Evolutionary conservation across 2,329 filamentous ascomycete species (phyloP).

Genomic region (Chaetomiaceae sp.): DNA sequence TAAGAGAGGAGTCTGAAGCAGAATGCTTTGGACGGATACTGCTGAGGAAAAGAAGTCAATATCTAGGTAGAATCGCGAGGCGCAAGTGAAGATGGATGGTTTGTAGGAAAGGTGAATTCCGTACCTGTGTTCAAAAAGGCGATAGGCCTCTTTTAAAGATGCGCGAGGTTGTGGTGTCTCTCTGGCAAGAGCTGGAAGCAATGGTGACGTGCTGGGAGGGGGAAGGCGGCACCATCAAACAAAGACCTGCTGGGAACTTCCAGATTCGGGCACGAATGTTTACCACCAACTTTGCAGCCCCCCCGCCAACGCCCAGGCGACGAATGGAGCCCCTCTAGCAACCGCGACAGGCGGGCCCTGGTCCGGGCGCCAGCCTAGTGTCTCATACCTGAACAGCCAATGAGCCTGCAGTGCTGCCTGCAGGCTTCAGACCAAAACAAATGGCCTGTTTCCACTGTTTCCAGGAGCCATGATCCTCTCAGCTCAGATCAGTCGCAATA

Average conservation of each 20-base stretch:
- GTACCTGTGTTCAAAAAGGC: slow-evolving; percentile 22
- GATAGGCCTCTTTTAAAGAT: neutral
- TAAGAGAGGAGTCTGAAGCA: slow-evolving; percentile 10
- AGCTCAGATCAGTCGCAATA: neutral
- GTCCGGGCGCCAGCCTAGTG: neutral
- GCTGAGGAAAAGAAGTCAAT: slow-evolving; percentile 15
- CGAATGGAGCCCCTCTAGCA: slow-evolving; percentile 22
- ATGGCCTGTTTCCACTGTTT: neutral
- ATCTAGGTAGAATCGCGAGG: slow-evolving; percentile 10
- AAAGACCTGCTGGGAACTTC: slow-evolving; percentile 3
- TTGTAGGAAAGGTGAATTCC: neutral
- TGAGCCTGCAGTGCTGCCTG: slow-evolving; percentile 8
- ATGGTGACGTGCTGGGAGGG: neutral
- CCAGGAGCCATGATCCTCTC: neutral
- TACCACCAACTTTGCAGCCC: slow-evolving; percentile 15
- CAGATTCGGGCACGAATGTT: slow-evolving; percentile 21
- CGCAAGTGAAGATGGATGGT: neutral
- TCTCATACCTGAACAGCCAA: slow-evolving; percentile 3
- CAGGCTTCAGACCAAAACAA: slow-evolving; percentile 4
- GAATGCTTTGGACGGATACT: slow-evolving; percentile 16
- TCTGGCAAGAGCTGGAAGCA: slow-evolving; percentile 13
- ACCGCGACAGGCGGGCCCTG: slow-evolving; percentile 12
- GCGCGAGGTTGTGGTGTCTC: neutral
- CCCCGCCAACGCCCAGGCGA: slow-evolving; percentile 20
- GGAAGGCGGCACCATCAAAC: neutral